phyloP scores from a whole-genome alignment of 2,329 filamentous ascomycete genomes.

The Rosellinia necatrix region DNA sequence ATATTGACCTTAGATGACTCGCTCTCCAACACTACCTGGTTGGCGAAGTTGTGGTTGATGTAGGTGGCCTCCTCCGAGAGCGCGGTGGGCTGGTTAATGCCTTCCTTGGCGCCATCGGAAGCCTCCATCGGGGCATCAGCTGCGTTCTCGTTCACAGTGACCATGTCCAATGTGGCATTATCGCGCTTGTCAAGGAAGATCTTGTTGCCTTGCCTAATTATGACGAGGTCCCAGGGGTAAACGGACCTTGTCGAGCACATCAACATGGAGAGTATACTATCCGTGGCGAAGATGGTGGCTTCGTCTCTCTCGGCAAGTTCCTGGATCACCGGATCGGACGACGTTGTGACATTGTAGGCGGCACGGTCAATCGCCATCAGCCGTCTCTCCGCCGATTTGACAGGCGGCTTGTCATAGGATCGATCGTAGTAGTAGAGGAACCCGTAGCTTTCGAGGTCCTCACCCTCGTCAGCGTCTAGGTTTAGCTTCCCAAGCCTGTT shows the following conservation, averaged over 20 bases:
- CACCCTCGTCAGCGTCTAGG: conserved; percentile 90
- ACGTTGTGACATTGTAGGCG: conserved; percentile 97
- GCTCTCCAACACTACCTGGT: conserved; percentile 89
- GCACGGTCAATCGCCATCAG: conserved; percentile 89
- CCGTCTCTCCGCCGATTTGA: conserved; percentile 86
- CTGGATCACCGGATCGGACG: conserved; percentile 94
- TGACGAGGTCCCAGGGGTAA: conserved; percentile 98
- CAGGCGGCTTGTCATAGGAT: conserved; percentile 88
- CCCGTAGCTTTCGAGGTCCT: conserved; percentile 93
- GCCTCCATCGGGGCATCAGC: conserved; percentile 91
- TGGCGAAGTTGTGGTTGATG: conserved; percentile 99
- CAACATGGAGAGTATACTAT: conserved; percentile 97
- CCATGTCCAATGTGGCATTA: conserved; percentile 91
- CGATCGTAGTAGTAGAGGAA: conserved; percentile 99
- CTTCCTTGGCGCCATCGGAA: conserved; percentile 89
- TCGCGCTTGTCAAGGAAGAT: conserved; percentile 99
- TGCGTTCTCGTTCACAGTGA: conserved; percentile 98
- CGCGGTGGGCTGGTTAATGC: conserved; percentile 89
- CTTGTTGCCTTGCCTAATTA: conserved; percentile 91
- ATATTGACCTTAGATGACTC: conserved; percentile 80
- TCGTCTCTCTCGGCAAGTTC: conserved; percentile 95
- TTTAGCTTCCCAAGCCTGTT: conserved; percentile 94
- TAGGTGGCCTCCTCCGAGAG: conserved; percentile 97
- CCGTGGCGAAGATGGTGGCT: conserved; percentile 94
- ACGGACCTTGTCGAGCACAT: conserved; percentile 98